phyloP scores from a whole-genome alignment of 1,284 basidiomycete species.

The Ganoderma lingzhi region DNA sequence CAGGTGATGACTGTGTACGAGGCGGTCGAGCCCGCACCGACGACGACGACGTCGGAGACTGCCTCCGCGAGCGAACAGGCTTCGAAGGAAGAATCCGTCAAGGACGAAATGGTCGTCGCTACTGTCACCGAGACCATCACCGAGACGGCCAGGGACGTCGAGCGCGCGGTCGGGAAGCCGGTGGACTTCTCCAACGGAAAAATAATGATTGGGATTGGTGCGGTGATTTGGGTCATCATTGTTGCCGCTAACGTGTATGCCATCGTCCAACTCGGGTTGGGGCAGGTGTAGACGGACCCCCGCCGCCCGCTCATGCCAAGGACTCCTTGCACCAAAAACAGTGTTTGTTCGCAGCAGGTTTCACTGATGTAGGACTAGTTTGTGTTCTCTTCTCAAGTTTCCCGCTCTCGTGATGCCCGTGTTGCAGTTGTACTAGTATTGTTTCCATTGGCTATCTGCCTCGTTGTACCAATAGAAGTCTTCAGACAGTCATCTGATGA shows the following conservation, averaged over 20 bases:
- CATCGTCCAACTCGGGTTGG: conserved; percentile 54
- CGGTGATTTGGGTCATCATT: conserved; percentile 66
- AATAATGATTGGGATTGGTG: conserved; percentile 61
- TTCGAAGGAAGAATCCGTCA: background rate
- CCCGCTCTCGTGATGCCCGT: background rate
- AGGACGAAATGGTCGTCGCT: background rate
- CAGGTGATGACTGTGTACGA: conserved; percentile 70
- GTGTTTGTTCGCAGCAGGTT: conserved; percentile 2
- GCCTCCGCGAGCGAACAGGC: conserved; percentile 3
- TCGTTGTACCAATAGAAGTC: conserved; percentile 1
- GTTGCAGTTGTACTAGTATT: conserved; percentile 2
- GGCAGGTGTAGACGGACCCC: conserved; percentile 1
- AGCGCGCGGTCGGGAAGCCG: conserved; percentile 38
- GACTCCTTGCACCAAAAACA: conserved; percentile 1
- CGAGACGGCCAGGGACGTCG: conserved; percentile 3
- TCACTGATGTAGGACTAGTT: conserved; percentile 7
- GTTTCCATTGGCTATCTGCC: background rate
- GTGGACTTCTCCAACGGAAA: conserved; percentile 71
- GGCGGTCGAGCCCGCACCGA: conserved; percentile 27
- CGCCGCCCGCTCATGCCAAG: background rate
- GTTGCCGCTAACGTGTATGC: conserved; percentile 75
- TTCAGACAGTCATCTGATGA: background rate
- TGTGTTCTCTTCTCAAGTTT: background rate
- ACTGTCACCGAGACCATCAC: conserved; percentile 2
- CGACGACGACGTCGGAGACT: conserved; percentile 10